phyloP scores from a whole-genome alignment of 148 eudicot genomes.

The Fallopia convolvulus region DNA sequence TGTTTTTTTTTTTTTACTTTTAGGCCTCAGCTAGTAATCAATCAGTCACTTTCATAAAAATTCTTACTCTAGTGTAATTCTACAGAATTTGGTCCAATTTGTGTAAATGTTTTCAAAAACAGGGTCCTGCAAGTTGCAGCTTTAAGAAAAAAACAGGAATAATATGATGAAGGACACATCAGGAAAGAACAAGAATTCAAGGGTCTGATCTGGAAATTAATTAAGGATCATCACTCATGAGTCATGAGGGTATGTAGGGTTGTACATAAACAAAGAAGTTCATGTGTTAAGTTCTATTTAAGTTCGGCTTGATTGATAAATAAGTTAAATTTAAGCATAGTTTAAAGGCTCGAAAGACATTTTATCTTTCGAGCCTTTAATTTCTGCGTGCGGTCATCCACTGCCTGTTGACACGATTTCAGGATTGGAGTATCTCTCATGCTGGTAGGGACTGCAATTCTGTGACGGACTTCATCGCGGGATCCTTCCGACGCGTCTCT shows the following conservation, averaged over 20 bases:
- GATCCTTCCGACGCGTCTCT: too few relatives aligned
- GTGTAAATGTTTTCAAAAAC: background rate
- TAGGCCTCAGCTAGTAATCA: slow-evolving; percentile 2
- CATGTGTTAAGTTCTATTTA: too few relatives aligned
- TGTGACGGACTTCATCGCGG: too few relatives aligned
- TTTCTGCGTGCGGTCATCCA: too few relatives aligned
- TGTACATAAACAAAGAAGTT: too few relatives aligned
- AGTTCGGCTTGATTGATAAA: too few relatives aligned
- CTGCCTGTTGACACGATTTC: too few relatives aligned
- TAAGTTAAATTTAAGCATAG: too few relatives aligned
- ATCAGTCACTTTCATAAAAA: slow-evolving; percentile 5
- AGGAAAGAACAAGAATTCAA: background rate
- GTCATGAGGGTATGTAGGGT: background rate
- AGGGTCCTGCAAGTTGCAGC: background rate
- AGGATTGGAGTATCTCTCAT: too few relatives aligned
- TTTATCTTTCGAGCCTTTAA: too few relatives aligned
- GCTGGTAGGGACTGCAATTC: too few relatives aligned
- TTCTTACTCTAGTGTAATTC: background rate
- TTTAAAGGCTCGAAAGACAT: too few relatives aligned
- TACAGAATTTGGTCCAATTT: slow-evolving; percentile 8
- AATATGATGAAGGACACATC: background rate
- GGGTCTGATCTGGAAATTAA: background rate
- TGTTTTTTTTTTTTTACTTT: background rate
- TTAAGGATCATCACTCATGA: background rate
- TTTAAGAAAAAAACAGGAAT: background rate